Evolutionary conservation across 2,329 filamentous ascomycete species (phyloP), one percentile per base, ranked within the genome.

Genomic region (Cercospora janseana): DNA sequence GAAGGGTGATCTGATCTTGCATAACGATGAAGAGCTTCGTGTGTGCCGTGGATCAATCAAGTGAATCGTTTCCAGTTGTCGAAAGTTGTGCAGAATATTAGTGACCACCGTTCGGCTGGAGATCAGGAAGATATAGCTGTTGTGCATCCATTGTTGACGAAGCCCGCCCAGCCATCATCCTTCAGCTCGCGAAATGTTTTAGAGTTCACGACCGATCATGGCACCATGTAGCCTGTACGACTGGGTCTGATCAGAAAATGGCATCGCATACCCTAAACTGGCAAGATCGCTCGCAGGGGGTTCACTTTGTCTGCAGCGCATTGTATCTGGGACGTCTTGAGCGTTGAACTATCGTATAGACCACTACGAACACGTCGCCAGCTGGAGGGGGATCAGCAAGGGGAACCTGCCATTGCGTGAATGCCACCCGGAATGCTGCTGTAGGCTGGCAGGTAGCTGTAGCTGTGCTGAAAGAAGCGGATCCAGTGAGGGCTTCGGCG

Each of bases 1-100:
- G 48, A 9, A 59, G 49, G 15, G 34, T 23, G 34, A 34, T 26
- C 16, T 16, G 18, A 9, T 47, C 9, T 7, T 40, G 20, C 13
- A 13, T 20, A 31, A 21, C 41, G 41, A 21, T 21, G 24, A 3
- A 9, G 21, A n/a, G n/a, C n/a, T n/a, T n/a, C n/a, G n/a, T 5
- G 29, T 32, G 29, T 44, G 9, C 41, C 35, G 23, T 40, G 35
- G 35, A 12, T 40, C 6, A 20, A 40, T 23, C 20, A 40, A 24
- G n/a, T 12, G n/a, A 40, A 6, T 7, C 35, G 35, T 40, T 26
- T n/a, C n/a, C 16, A 40, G 21, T 40, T n/a, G 12, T 10, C 23
- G 20, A 20, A 13, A 26, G n/a, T 26, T 4, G 21, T 24, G 35
- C 35, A 26, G 20, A 26, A 40, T 40, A 40, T 13, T 40, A 10